These are phyloP conservation scores for Linanthus parryae DNA, from an alignment of 148 eudicot species.

Conservation along the genomic window DNA sequence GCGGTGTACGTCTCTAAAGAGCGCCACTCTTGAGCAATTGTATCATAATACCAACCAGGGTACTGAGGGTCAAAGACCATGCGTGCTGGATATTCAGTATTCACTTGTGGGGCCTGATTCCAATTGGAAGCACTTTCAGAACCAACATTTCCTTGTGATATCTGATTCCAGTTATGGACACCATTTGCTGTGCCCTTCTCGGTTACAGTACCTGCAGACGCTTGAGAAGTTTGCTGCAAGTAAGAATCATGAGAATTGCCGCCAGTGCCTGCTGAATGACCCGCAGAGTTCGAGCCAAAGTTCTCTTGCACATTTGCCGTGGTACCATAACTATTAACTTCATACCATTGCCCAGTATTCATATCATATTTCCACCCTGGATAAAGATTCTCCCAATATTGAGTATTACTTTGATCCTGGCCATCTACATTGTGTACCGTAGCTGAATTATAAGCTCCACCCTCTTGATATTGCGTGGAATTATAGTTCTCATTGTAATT, in stretches of 20 bases:
- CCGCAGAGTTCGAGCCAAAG: slow-evolving; percentile 10
- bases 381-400: slow-evolving; percentile 68
- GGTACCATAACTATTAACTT: slow-evolving; percentile 45
- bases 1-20: slow-evolving; percentile 50
- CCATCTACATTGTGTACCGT: slow-evolving; percentile 27
- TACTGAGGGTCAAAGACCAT: slow-evolving; percentile 82
- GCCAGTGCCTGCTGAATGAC: slow-evolving; percentile 23
- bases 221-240: slow-evolving; percentile 49
- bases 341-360: slow-evolving; percentile 71
- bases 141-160: slow-evolving; percentile 28
- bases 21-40: slow-evolving; percentile 57
- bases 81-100: slow-evolving; percentile 48
- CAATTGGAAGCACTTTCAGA: slow-evolving; percentile 26
- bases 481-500: slow-evolving; percentile 7
- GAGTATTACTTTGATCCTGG: slow-evolving; percentile 35
- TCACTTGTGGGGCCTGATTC: slow-evolving; percentile 40
- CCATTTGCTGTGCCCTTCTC: slow-evolving; percentile 36
- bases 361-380: slow-evolving; percentile 83
- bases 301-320: slow-evolving; percentile 26
- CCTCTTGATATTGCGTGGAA: slow-evolving; percentile 24
- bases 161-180: slow-evolving; percentile 47
- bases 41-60: slow-evolving; percentile 86
- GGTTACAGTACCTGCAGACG: slow-evolving; percentile 29
- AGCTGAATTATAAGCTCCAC: slow-evolving; percentile 18
- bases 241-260: slow-evolving; percentile 36